Evolutionary conservation across 768 basidiomycete species (phyloP), one percentile per base, ranked within the genome.

Genomic region (Pleurotus cornucopiae): DNA sequence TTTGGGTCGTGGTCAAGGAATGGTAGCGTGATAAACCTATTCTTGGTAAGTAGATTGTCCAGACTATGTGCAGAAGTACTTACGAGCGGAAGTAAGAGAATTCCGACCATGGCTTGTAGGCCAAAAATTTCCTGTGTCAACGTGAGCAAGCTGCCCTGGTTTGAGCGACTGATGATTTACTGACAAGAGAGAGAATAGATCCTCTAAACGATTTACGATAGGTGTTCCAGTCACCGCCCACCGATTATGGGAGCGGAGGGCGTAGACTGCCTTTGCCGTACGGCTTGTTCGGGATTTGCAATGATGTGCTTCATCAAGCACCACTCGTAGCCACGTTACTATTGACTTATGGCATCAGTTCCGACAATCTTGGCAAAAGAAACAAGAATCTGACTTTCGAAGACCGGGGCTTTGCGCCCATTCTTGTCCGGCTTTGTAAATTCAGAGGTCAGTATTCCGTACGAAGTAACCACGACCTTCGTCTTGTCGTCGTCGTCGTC

Each of bases 221-320:
- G 96, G 96, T 4, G 96, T 98, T 11, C 88, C 93, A 11, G 93
- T 96, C 25, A 96, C 84, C 2, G 92, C 92, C 96, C 96, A 98
- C 60, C 89, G 79, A 46, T 91, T 75, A 58, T 85, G 77, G 4
- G 89, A 89, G 18, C 77, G 80, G 7, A 98, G 76, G 4, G 90
- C 90, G 66, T 89, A 98, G 45, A 91, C 91, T 5, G 96, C 89
- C 62, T 86, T 89, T 0, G 93, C 92, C 12, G 90, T 91, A 68
- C 90, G 89, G 63, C 91, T 94, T 5, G 81, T 79, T 20, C 95
- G 81, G 11, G 90, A 93, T 71, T 97, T 98, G 75, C 92, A 94
- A 58, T 90, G 84, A 69, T 98, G 96, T 2, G 96, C 96, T 70
- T 98, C 96, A 64, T 98, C 96, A 6, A 95, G 78, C 34, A 96